Conservation (phyloP, 441 rosid genomes). For the Eutrema salsugineum region DNA sequence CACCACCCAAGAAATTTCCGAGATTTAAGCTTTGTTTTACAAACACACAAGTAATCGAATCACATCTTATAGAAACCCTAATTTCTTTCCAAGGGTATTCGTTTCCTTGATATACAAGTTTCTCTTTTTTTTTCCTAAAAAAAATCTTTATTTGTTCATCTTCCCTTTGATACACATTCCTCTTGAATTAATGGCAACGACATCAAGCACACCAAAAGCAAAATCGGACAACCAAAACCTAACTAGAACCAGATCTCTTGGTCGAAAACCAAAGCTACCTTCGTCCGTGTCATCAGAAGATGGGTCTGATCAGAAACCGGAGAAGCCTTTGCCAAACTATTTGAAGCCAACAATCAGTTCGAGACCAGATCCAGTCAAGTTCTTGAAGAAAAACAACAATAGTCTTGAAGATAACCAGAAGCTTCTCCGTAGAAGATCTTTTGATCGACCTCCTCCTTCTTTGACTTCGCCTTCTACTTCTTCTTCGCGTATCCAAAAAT, state of each 20-base stretch:
- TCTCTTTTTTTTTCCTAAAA: background rate
- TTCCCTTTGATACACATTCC: background rate
- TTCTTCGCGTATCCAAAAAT: slow-evolving; percentile 22
- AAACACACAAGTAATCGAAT: slow-evolving; percentile 15
- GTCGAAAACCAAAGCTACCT: slow-evolving; percentile 25
- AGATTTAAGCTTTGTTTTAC: slow-evolving; percentile 32
- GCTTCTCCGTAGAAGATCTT: slow-evolving; percentile 55
- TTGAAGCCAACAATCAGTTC: slow-evolving; percentile 56
- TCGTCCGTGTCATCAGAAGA: slow-evolving; percentile 28
- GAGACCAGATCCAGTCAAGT: slow-evolving; percentile 34
- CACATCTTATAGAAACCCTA: slow-evolving; percentile 25
- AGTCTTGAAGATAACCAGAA: slow-evolving; percentile 26
- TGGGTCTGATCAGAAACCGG: slow-evolving; percentile 26
- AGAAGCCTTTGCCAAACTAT: slow-evolving; percentile 52
- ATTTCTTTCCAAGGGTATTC: background rate
- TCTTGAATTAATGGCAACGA: slow-evolving; percentile 24
- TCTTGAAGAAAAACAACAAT: slow-evolving; percentile 30
- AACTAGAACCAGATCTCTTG: slow-evolving; percentile 34
- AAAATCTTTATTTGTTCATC: background rate
- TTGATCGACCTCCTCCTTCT: slow-evolving; percentile 53
- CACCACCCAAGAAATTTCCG: slow-evolving; percentile 12
- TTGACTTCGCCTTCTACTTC: slow-evolving; percentile 40
- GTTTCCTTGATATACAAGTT: slow-evolving; percentile 29
- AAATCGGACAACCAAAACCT: slow-evolving; percentile 48
- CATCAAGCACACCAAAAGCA: slow-evolving; percentile 22